These are phyloP conservation scores for Trichophaea hybrida DNA, from an alignment of 2,329 filamentous ascomycete genomes.

Conservation along the genomic window DNA sequence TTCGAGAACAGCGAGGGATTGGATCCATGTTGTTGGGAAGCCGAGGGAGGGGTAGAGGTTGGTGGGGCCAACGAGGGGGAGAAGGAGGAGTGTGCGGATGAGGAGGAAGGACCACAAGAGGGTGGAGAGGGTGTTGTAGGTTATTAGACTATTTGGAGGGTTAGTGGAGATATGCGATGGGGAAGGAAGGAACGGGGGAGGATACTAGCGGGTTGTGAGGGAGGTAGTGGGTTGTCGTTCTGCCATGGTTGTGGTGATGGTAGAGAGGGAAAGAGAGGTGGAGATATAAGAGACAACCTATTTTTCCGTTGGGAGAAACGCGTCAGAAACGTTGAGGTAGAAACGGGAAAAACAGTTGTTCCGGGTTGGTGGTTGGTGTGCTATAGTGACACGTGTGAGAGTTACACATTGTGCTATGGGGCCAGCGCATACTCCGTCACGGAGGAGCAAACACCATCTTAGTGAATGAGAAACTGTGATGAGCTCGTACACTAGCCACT, in stretches of 20 bases:
- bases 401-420: too few relatives aligned
- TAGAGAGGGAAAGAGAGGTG: background rate
- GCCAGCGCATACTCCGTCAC: too few relatives aligned
- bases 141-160: slow-evolving; percentile 40
- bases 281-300: background rate
- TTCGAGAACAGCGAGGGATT: slow-evolving; percentile 72
- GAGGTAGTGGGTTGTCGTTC: background rate
- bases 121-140: slow-evolving; percentile 71
- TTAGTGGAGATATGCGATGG: background rate
- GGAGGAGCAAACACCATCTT: too few relatives aligned
- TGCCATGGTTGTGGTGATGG: background rate
- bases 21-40: slow-evolving; percentile 60
- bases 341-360: too few relatives aligned
- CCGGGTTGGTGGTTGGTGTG: too few relatives aligned
- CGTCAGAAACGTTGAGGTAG: too few relatives aligned
- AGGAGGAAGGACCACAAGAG: slow-evolving; percentile 67
- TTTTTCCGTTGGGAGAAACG: too few relatives aligned
- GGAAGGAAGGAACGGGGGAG: background rate
- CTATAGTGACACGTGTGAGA: too few relatives aligned
- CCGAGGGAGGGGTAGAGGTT: slow-evolving; percentile 49
- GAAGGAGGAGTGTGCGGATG: slow-evolving; percentile 48
- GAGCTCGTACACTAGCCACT: too few relatives aligned
- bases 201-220: background rate
- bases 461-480: too few relatives aligned
- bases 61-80: slow-evolving; percentile 39